These are phyloP conservation scores for Leucosporidium creatinivorum DNA, from an alignment of 768 basidiomycete genomes.

Conservation along the genomic window DNA sequence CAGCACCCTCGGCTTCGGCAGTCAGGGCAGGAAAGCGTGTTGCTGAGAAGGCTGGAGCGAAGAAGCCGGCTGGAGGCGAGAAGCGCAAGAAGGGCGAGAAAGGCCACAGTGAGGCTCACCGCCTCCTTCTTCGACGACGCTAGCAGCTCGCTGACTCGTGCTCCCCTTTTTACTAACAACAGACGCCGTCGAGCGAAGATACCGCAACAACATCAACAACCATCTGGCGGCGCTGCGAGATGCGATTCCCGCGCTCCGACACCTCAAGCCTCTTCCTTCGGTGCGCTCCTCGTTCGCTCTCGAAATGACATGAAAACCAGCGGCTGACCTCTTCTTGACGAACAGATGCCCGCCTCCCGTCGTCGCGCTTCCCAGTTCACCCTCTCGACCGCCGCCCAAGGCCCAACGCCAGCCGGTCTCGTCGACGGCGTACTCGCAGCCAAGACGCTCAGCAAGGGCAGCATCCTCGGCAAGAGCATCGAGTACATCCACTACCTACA, in stretches of 20 bases:
- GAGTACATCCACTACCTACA: slow-evolving; percentile 66
- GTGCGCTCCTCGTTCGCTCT: neutral
- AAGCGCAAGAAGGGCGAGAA: slow-evolving; percentile 20
- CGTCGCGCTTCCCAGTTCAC: slow-evolving; percentile 36
- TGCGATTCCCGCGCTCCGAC: slow-evolving; percentile 32
- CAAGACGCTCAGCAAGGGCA: slow-evolving; percentile 82
- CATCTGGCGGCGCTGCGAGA: slow-evolving; percentile 32
- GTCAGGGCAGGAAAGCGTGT: neutral
- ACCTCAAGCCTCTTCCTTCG: slow-evolving; percentile 33
- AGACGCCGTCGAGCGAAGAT: slow-evolving; percentile 34
- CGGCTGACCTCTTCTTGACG: neutral
- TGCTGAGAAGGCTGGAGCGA: slow-evolving; percentile 5
- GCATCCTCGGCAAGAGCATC: slow-evolving; percentile 79
- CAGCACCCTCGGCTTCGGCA: neutral
- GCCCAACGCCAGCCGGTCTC: slow-evolving; percentile 49
- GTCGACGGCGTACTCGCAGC: slow-evolving; percentile 90
- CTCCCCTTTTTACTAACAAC: neutral
- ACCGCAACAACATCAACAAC: slow-evolving; percentile 35
- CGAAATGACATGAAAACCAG: too few species aligned
- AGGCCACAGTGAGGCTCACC: slow-evolving; percentile 21
- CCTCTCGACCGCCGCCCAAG: slow-evolving; percentile 30
- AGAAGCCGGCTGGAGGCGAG: neutral
- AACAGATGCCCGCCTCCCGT: slow-evolving; percentile 26
- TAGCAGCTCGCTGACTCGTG: neutral
- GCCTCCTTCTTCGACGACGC: neutral